Evolutionary conservation across 345 rosid species (phyloP), one percentile per base, ranked within the genome.

Genomic region (Tarenaya hassleriana): DNA sequence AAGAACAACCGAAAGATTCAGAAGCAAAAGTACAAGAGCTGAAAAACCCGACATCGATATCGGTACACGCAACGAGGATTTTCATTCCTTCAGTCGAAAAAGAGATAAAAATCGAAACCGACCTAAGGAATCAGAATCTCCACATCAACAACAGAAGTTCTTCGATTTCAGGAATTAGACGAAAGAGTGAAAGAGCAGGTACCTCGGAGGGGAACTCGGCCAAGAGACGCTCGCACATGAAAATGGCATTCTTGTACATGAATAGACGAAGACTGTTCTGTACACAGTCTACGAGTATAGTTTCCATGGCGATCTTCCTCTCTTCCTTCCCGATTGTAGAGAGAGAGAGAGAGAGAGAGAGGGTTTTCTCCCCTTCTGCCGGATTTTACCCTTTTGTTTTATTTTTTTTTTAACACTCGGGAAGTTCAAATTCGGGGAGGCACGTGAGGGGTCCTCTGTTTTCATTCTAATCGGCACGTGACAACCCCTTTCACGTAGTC

Each of bases 171-270:
- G 53, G 61, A 52, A 29, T 12, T 45, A 11, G 29, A 18, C 17
- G 5, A 32, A 18, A 34, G 45, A 37, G 44, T 21, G 51, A 46
- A 57, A 37, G 3, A 45, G 16, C 5, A 21, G 38, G 29, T n/a
- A 92, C 99, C 97, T 94, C 97, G 11, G 95, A 75, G 24, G 97
- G 97, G 63, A 83, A 94, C 80, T 94, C 99, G n/a, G 97, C 94
- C 51, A 86, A 86, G 69, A 94, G 94, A 41, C 97, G 94, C 68
- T 94, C 99, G 64, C 97, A 88, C 77, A 88, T 75, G 80, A 94
- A 94, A 61, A 83, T 78, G 66, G 97, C 87, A 74, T 94, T 94
- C 24, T 72, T 73, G 74, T 69, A 58, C 68, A 94, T 80, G 73
- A 94, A 88, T 60, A 83, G 75, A 47, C 92, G 91, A 24, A 88